Conservation (phyloP, 2,329 filamentous ascomycete species). For the Trichoderma brevicompactum region DNA sequence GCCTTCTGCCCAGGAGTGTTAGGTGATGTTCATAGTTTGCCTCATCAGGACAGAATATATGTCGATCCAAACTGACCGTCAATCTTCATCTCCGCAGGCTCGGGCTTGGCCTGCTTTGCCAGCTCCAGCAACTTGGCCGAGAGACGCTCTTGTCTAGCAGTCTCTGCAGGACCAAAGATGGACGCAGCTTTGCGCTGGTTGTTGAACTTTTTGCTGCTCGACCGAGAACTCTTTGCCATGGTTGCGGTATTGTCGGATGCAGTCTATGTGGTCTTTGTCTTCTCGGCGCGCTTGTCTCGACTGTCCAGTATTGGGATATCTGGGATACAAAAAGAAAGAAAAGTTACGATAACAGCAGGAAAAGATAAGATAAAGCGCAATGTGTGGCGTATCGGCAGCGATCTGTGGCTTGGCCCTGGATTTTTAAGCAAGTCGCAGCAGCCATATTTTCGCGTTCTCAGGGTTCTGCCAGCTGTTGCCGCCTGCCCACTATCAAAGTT, state of each 20-base stretch:
- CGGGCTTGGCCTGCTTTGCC: constrained; percentile 75
- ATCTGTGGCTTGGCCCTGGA: constrained; percentile 1
- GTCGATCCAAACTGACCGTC: constrained; percentile 40
- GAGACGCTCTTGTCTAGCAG: constrained; percentile 78
- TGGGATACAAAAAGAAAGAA: constrained; percentile 35
- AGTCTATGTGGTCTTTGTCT: neutral
- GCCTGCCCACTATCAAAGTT: constrained; percentile 9
- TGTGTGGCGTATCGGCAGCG: constrained; percentile 22
- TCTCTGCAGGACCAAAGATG: constrained; percentile 83
- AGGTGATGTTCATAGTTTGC: neutral
- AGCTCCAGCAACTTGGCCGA: constrained; percentile 84
- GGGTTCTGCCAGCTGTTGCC: constrained; percentile 28
- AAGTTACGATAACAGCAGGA: constrained; percentile 29
- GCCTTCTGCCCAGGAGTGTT: constrained; percentile 27
- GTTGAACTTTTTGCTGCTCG: constrained; percentile 81
- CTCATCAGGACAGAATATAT: neutral
- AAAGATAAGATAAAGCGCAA: constrained; percentile 18
- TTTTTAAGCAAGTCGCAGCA: neutral
- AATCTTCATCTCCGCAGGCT: constrained; percentile 55
- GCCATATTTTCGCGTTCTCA: too few relatives aligned
- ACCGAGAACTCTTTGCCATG: constrained; percentile 88
- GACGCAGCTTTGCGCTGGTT: constrained; percentile 77
- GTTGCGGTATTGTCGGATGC: constrained; percentile 35
- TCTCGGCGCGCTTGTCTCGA: neutral
- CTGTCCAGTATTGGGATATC: too few relatives aligned